Conservation (phyloP, 164 flowering plant genomes). For the Pachysandra terminalis region DNA sequence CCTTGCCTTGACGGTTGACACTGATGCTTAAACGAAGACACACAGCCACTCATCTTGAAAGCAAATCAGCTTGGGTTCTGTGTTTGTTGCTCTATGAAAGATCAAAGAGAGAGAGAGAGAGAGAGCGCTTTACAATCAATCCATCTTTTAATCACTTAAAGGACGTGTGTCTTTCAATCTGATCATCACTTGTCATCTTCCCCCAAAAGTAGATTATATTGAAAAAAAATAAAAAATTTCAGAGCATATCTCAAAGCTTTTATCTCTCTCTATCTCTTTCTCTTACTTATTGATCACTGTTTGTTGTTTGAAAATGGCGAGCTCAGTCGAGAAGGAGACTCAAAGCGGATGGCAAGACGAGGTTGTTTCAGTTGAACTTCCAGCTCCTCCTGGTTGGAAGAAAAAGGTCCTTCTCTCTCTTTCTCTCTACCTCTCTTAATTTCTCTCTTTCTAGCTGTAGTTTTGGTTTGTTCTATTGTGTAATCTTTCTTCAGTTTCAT, state of each 20-base stretch:
- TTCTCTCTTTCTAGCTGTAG: constrained; percentile 1
- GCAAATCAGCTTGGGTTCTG: no score
- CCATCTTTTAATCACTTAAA: no score
- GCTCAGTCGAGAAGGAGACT: constrained; percentile 9
- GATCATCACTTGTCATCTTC: no score
- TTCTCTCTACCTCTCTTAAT: no score
- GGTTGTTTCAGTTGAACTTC: constrained; percentile 40
- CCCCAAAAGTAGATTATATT: no score
- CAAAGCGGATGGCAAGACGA: constrained; percentile 19
- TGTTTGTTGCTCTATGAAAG: no score
- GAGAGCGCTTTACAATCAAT: no score
- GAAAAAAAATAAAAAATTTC: background rate
- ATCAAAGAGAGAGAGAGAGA: no score
- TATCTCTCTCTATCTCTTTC: constrained; percentile 1
- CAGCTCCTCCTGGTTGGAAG: constrained; percentile 54
- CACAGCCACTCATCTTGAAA: no score
- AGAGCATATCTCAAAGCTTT: no score
- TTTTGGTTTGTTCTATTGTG: background rate
- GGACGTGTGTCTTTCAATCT: no score
- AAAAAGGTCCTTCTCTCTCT: constrained; percentile 32
- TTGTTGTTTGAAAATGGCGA: constrained; percentile 16
- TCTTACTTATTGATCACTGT: background rate
- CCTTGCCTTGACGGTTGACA: background rate
- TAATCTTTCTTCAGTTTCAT: background rate
- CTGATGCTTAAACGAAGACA: no score